Percentiles rank a stretch among this genome's conserved stretches.
Conservation (phyloP, 1,284 basidiomycete species). For the Malassezia sympodialis region DNA sequence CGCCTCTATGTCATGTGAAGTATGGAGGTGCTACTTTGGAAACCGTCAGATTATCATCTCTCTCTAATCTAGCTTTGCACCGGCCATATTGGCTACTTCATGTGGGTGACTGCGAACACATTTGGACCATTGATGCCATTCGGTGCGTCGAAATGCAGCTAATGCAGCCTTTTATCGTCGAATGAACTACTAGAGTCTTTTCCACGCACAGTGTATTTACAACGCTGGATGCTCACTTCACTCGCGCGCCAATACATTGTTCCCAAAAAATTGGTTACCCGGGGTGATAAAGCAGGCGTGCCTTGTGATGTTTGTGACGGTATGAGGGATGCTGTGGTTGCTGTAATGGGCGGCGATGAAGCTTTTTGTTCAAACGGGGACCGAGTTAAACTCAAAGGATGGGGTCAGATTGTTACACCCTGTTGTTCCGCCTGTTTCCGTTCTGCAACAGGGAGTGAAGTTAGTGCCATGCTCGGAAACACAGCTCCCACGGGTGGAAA, state of each 20-base stretch:
- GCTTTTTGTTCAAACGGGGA: not conserved
- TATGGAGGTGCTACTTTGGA: not conserved
- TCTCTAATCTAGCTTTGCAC: not conserved
- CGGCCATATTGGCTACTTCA: slow-evolving; percentile 15
- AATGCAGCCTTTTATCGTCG: not conserved
- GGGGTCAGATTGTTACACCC: slow-evolving; percentile 12
- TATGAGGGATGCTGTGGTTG: slow-evolving; percentile 6
- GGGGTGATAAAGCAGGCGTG: not conserved
- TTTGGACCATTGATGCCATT: slow-evolving; percentile 10
- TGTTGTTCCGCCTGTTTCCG: slow-evolving; percentile 8
- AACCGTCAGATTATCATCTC: not conserved
- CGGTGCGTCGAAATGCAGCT: not conserved
- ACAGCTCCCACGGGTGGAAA: not conserved
- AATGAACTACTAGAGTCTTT: not conserved
- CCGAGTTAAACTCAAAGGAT: not conserved
- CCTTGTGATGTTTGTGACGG: slow-evolving; percentile 15
- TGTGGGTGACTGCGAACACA: slow-evolving; percentile 16
- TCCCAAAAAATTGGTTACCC: slow-evolving; percentile 7
- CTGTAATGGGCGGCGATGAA: slow-evolving; percentile 11
- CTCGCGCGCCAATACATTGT: slow-evolving; percentile 13
- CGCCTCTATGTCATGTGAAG: not conserved
- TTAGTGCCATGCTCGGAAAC: not conserved
- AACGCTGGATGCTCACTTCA: slow-evolving; percentile 10
- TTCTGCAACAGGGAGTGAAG: not conserved
- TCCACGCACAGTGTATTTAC: slow-evolving; percentile 1